Percentiles rank a stretch among this genome's conserved stretches.
These are phyloP conservation scores for Borealophlyctis nickersoniae DNA, from an alignment of 192 early-diverging fungal genomes.

Conservation along the genomic window DNA sequence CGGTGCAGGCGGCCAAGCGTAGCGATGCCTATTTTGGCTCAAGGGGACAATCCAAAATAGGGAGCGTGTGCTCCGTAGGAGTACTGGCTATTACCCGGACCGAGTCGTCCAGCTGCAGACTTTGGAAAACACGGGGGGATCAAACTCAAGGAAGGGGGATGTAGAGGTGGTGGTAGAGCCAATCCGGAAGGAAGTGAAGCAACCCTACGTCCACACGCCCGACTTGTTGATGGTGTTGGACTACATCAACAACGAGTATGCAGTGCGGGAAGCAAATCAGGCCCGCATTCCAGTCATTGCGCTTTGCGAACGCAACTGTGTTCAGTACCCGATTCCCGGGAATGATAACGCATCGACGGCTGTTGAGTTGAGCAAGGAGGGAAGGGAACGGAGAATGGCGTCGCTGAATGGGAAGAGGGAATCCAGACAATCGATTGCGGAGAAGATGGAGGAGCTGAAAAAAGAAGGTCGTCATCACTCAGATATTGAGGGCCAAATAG, in stretches of 20 bases:
- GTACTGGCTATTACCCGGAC: conserved; percentile 43
- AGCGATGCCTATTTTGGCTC: conserved; percentile 74
- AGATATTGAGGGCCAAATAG: too few species aligned
- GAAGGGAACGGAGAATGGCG: too few species aligned
- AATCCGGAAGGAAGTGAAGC: too few species aligned
- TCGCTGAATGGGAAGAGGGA: too few species aligned
- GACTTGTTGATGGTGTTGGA: conserved; percentile 82
- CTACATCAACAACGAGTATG: conserved; percentile 75
- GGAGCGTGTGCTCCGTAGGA: conserved; percentile 62
- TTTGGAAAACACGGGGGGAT: too few species aligned
- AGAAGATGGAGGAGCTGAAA: too few species aligned
- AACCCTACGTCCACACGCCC: conserved; percentile 57
- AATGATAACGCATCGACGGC: conserved; percentile 86
- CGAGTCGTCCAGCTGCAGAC: conserved; percentile 32
- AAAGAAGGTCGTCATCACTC: too few species aligned
- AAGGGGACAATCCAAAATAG: conserved; percentile 88
- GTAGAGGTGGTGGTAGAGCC: conserved; percentile 25
- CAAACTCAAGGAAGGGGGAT: neutral
- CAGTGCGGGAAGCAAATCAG: conserved; percentile 73
- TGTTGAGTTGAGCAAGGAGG: too few species aligned
- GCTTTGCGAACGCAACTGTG: conserved; percentile 88
- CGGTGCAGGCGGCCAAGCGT: conserved; percentile 74
- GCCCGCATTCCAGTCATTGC: conserved; percentile 84
- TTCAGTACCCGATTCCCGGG: conserved; percentile 90
- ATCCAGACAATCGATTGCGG: too few species aligned